Conservation (phyloP, 2,329 filamentous ascomycete species). For the Colletotrichum sp. region DNA sequence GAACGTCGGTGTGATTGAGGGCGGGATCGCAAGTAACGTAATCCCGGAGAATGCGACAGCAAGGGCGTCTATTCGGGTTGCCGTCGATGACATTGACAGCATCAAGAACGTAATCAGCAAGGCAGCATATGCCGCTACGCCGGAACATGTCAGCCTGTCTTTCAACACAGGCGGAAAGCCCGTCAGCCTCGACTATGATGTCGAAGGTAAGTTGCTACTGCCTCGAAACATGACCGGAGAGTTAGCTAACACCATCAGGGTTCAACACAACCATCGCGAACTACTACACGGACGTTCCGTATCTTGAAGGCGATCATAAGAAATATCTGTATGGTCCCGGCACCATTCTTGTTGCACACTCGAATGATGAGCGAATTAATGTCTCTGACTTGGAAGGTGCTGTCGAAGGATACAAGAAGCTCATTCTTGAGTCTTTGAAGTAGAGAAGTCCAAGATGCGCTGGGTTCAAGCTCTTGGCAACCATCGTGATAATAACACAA, state of each 20-base stretch:
- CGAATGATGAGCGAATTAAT: slow-evolving; percentile 79
- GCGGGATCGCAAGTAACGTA: slow-evolving; percentile 87
- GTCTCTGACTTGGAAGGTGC: slow-evolving; percentile 78
- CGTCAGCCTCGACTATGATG: slow-evolving; percentile 78
- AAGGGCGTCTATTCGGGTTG: slow-evolving; percentile 74
- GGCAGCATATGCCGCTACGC: slow-evolving; percentile 57
- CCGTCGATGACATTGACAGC: slow-evolving; percentile 69
- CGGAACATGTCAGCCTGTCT: slow-evolving; percentile 65
- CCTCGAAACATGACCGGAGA: rapidly evolving
- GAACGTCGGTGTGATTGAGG: slow-evolving; percentile 80
- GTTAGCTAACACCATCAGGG: slow-evolving; percentile 44
- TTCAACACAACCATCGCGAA: slow-evolving; percentile 86
- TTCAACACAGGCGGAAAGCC: slow-evolving; percentile 76
- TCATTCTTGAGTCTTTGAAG: slow-evolving; percentile 63
- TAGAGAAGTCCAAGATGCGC: neutral
- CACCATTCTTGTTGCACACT: slow-evolving; percentile 86
- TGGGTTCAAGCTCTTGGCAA: neutral
- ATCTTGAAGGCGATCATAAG: slow-evolving; percentile 71
- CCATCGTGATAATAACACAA: neutral
- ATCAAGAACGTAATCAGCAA: slow-evolving; percentile 59
- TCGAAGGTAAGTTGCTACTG: slow-evolving; percentile 62
- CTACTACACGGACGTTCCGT: slow-evolving; percentile 91
- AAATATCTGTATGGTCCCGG: slow-evolving; percentile 72
- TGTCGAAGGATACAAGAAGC: slow-evolving; percentile 78
- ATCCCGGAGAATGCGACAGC: slow-evolving; percentile 78